phyloP scores from a whole-genome alignment of 805 yeast genomes.

The Candida caryicola region DNA sequence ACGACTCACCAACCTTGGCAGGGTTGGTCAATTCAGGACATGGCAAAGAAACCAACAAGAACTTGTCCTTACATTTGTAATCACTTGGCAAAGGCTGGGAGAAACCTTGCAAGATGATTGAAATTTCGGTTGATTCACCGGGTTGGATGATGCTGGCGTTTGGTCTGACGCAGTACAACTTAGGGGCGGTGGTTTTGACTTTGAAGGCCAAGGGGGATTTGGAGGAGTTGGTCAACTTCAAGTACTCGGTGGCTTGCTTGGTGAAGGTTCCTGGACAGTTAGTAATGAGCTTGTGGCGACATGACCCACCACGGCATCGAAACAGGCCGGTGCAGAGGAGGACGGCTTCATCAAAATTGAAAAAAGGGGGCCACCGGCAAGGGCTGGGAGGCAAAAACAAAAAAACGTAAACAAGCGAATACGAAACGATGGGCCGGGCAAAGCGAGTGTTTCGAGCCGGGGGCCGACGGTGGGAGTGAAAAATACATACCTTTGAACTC shows the following conservation, averaged over 20 bases:
- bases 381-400: neutral
- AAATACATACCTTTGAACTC: constrained; percentile 74
- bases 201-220: constrained; percentile 76
- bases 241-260: constrained; percentile 62
- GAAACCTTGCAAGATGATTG: constrained; percentile 83
- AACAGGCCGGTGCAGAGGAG: neutral
- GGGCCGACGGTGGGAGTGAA: no score
- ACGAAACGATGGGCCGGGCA: no score
- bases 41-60: constrained; percentile 83
- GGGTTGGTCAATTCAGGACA: constrained; percentile 59
- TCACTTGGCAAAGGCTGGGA: constrained; percentile 70
- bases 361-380: neutral
- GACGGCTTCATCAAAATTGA: neutral
- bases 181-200: constrained; percentile 98
- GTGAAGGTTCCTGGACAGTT: constrained; percentile 64
- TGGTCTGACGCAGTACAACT: constrained; percentile 92
- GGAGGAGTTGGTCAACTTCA: constrained; percentile 54
- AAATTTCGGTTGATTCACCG: constrained; percentile 67
- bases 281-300: no score
- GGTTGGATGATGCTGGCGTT: constrained; percentile 81
- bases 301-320: neutral
- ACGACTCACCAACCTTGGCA: constrained; percentile 59
- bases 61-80: constrained; percentile 86
- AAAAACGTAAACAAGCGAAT: no score
- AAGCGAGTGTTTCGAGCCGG: no score